Evolutionary conservation across 1,284 basidiomycete species (phyloP), one percentile per base, ranked within the genome.

Genomic region (Wolfiporia cocos): DNA sequence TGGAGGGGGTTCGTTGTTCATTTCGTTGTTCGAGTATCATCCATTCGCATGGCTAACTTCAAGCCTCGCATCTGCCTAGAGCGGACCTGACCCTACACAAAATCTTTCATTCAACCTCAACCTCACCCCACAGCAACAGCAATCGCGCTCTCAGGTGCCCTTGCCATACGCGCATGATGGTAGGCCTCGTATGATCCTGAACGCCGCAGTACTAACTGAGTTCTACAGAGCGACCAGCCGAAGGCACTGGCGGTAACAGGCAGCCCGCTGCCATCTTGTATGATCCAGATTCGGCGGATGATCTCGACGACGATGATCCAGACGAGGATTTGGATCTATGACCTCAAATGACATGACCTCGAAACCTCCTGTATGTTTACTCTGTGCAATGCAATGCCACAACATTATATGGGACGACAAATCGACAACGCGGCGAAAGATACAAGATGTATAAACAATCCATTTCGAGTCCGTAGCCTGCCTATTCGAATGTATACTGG

Each of bases 301-400:
- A 92, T 52, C 74, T 91, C 37, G 89, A 92, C 53, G 89, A 91
- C 42, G 90, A 92, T 42, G 89, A 92, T 66, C 89, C 89, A 17
- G 89, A 92, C 53, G 89, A 92, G 56, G 89, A 92, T 60, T 64
- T 92, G 44, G 86, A 92, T 57, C 81, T 92, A 44, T 91, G 18
- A 22, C n/a, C n/a, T n/a, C n/a, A n/a, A n/a, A n/a, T n/a, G n/a
- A n/a, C n/a, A n/a, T n/a, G n/a, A n/a, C n/a, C n/a, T n/a, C n/a
- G n/a, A n/a, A n/a, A n/a, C n/a, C n/a, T n/a, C n/a, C n/a, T n/a
- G n/a, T n/a, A n/a, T n/a, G n/a, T n/a, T n/a, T n/a, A n/a, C n/a
- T n/a, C n/a, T n/a, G n/a, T n/a, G n/a, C n/a, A n/a, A n/a, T n/a
- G n/a, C n/a, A n/a, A n/a, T n/a, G n/a, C n/a, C n/a, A n/a, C n/a